A percentile compares a stretch with the other conserved stretches of the same genome.
Evolutionary conservation across 176 grass and related monocot species (phyloP).

Genomic region (Ensete ventricosum): DNA sequence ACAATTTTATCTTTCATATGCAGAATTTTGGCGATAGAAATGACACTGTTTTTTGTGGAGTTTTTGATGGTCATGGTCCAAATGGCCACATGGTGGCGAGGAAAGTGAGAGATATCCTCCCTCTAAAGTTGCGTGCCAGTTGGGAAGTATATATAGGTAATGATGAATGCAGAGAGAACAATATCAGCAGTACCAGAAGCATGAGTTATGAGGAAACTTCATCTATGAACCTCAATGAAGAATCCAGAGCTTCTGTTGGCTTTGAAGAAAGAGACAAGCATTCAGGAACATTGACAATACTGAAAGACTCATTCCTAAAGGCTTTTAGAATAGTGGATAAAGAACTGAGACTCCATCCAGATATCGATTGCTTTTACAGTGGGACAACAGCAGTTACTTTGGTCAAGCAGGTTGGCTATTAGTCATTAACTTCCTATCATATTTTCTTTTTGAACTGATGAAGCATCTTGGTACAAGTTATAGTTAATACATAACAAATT

Average conservation of each 20-base stretch:
- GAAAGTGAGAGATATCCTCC: conserved; percentile 78
- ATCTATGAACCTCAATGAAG: conserved; percentile 32
- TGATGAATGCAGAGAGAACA: conserved; percentile 30
- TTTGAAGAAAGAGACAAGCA: conserved; percentile 31
- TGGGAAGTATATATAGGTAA: conserved; percentile 26
- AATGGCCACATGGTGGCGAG: conserved; percentile 70
- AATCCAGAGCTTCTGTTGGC: conserved; percentile 25
- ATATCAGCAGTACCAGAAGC: conserved; percentile 37
- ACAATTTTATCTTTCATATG: background rate
- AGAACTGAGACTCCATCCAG: conserved; percentile 61
- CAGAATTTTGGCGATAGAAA: conserved; percentile 27
- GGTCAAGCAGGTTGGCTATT: conserved; percentile 56
- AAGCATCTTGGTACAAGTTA: background rate
- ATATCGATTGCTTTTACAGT: conserved; percentile 74
- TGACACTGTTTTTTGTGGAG: conserved; percentile 74
- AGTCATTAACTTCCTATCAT: background rate
- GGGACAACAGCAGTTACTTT: conserved; percentile 79
- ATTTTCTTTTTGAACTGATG: background rate
- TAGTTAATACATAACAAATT: background rate
- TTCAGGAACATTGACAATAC: conserved; percentile 28
- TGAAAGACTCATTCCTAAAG: conserved; percentile 62
- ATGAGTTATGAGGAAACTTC: conserved; percentile 35
- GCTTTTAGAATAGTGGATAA: conserved; percentile 75
- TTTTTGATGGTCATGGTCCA: conserved; percentile 93
- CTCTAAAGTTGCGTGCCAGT: conserved; percentile 42